Conservation (phyloP, 1,284 basidiomycete species). For the Ceratobasidium papillatum region DNA sequence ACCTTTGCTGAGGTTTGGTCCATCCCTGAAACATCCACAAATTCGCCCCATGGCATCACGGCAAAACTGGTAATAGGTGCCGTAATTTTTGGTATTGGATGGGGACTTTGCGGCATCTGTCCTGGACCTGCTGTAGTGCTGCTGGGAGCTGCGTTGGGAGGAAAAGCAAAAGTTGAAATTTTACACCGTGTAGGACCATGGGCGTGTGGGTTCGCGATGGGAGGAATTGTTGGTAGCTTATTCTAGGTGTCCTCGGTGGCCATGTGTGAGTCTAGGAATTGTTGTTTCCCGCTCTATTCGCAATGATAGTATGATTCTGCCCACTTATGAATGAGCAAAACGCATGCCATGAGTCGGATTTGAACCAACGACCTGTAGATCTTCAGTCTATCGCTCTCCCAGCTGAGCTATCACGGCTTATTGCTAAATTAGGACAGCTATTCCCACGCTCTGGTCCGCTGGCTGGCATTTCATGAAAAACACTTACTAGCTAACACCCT, state of each 20-base stretch:
- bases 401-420: constrained; percentile 25
- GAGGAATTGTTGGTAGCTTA: background rate
- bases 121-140: constrained; percentile 1
- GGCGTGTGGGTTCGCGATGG: background rate
- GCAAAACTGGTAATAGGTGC: background rate
- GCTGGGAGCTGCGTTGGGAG: background rate
- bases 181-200: background rate
- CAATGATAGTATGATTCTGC: too few species aligned
- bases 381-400: constrained; percentile 30
- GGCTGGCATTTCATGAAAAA: too few species aligned
- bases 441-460: too few species aligned
- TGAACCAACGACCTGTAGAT: constrained; percentile 26
- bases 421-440: too few species aligned
- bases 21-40: background rate
- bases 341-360: constrained; percentile 13
- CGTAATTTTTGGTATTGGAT: constrained; percentile 2
- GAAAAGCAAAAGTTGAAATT: background rate
- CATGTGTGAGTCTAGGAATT: too few species aligned
- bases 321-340: too few species aligned
- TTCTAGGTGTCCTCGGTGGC: too few species aligned
- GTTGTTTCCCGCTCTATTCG: too few species aligned
- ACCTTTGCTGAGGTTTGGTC: background rate
- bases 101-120: constrained; percentile 15
- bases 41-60: background rate
- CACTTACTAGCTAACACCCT: too few species aligned